phyloP scores from a whole-genome alignment of 768 basidiomycete genomes.

The Sarcodon sp. region DNA sequence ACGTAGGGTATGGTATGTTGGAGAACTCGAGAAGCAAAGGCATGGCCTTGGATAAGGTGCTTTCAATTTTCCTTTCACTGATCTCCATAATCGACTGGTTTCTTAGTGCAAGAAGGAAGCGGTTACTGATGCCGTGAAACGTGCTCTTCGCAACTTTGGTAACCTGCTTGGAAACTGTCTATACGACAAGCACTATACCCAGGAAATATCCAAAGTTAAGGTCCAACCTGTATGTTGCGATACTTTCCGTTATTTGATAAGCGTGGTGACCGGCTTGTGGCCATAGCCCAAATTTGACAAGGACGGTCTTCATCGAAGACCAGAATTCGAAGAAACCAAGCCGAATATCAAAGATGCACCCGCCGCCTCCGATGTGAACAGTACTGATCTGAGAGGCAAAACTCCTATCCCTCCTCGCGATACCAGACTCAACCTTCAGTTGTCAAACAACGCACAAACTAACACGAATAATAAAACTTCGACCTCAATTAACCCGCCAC shows the following conservation, averaged over 20 bases:
- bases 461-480: conserved; percentile 1
- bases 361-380: conserved; percentile 3
- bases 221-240: conserved; percentile 54
- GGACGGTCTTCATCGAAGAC: conserved; percentile 52
- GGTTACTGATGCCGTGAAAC: conserved; percentile 88
- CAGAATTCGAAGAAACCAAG: conserved; percentile 47
- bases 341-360: conserved; percentile 10
- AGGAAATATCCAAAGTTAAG: conserved; percentile 81
- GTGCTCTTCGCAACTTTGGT: conserved; percentile 84
- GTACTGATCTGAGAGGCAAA: background rate
- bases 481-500: conserved; percentile 3
- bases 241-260: background rate
- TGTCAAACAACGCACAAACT: background rate
- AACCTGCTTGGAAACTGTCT: conserved; percentile 93
- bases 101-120: conserved; percentile 95
- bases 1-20: conserved; percentile 80
- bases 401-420: background rate
- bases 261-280: background rate
- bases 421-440: background rate
- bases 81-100: background rate
- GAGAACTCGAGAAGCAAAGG: conserved; percentile 85
- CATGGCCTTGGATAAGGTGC: conserved; percentile 82
- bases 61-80: conserved; percentile 9
- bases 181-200: conserved; percentile 87
- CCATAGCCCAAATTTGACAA: conserved; percentile 55